Conservation (phyloP, 2,329 filamentous ascomycete species). For the Hymenoscyphus infarciens region DNA sequence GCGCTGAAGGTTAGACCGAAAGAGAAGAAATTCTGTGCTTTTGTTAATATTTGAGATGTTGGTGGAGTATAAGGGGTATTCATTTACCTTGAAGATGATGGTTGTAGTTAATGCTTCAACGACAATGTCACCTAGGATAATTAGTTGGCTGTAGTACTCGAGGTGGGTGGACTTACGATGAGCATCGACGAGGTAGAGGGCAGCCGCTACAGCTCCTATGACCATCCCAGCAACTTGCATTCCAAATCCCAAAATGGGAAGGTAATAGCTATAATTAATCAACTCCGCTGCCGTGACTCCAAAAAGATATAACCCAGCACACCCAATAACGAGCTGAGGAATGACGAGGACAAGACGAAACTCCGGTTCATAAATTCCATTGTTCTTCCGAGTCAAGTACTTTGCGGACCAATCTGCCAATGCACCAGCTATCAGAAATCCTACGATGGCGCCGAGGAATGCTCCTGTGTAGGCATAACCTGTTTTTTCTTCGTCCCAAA, state of each 20-base stretch:
- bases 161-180: conserved; percentile 59
- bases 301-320: conserved; percentile 79
- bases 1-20: conserved; percentile 82
- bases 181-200: conserved; percentile 84
- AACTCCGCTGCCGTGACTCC: conserved; percentile 67
- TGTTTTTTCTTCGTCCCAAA: conserved; percentile 75
- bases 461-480: conserved; percentile 86
- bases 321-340: conserved; percentile 75
- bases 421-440: conserved; percentile 71
- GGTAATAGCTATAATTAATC: conserved; percentile 62
- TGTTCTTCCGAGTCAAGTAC: conserved; percentile 68
- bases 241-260: conserved; percentile 75
- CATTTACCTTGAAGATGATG: conserved; percentile 72
- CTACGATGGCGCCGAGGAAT: conserved; percentile 76
- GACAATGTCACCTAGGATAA: conserved; percentile 63
- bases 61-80: too few relatives aligned
- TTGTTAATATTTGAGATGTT: conserved; percentile 7
- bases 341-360: conserved; percentile 81
- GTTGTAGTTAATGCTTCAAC: conserved; percentile 87
- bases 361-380: conserved; percentile 85
- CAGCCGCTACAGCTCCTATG: conserved; percentile 71
- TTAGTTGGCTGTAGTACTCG: conserved; percentile 3
- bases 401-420: conserved; percentile 71
- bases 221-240: conserved; percentile 90
- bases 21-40: conserved; percentile 69